Evolutionary conservation across 2,329 filamentous ascomycete species (phyloP).

Genomic region (Colletotrichum aenigma): DNA sequence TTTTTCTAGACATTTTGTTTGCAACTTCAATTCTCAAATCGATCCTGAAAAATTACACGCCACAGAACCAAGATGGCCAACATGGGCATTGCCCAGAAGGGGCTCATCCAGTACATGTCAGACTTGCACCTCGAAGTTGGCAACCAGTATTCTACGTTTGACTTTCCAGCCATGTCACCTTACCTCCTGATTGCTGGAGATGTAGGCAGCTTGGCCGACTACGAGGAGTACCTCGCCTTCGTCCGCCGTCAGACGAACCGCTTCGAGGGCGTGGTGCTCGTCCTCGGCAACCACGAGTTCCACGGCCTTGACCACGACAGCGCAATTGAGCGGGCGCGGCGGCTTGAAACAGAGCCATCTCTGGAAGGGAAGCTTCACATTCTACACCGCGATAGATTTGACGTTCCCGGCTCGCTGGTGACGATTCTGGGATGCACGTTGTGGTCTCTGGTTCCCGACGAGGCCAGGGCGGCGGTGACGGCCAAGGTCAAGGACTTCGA

Average conservation of each 20-base stretch:
- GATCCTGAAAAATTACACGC: background rate
- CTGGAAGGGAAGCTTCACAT: constrained; percentile 44
- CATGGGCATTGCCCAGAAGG: background rate
- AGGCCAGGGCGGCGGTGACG: constrained; percentile 40
- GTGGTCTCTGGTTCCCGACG: constrained; percentile 54
- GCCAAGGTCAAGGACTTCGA: constrained; percentile 57
- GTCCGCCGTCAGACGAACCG: constrained; percentile 42
- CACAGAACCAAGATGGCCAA: background rate
- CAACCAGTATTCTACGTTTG: constrained; percentile 45
- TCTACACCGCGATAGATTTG: constrained; percentile 45
- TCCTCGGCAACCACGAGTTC: constrained; percentile 61
- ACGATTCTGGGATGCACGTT: constrained; percentile 63
- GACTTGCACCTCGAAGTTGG: constrained; percentile 55
- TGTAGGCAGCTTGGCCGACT: constrained; percentile 52
- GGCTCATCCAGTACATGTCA: constrained; percentile 47
- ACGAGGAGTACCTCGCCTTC: constrained; percentile 48
- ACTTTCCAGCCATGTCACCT: constrained; percentile 42
- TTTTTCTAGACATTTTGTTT: background rate
- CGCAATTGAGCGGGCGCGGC: constrained; percentile 39
- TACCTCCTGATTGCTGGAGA: constrained; percentile 54
- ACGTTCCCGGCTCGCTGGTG: constrained; percentile 42
- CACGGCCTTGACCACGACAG: constrained; percentile 45
- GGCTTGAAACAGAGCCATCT: constrained; percentile 40
- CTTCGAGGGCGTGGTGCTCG: constrained; percentile 48
- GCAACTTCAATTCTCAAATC: background rate